Conservation (phyloP, 805 yeast species). For the Candida coquimbonensis region DNA sequence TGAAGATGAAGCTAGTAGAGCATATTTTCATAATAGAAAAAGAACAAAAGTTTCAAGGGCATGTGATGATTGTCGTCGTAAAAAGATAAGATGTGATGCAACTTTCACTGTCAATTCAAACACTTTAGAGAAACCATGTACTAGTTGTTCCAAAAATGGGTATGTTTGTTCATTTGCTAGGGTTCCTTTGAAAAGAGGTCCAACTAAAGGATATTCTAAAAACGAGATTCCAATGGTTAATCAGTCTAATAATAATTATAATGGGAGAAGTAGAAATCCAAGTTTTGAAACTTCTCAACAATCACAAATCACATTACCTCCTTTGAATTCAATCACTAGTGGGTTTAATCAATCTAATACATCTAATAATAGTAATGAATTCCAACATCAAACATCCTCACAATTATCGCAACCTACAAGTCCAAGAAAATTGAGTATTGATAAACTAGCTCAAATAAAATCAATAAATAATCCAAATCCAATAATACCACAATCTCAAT, state of each 20-base stretch:
- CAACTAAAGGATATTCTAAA: constrained; percentile 57
- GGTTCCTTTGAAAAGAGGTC: constrained; percentile 72
- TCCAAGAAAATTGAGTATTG: constrained; percentile 3
- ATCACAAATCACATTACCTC: constrained; percentile 8
- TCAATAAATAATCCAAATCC: constrained; percentile 1
- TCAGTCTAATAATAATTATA: not conserved
- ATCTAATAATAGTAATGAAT: not conserved
- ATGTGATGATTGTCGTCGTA: constrained; percentile 72
- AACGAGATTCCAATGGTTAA: not conserved
- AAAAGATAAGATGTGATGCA: constrained; percentile 68
- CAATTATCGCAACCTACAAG: constrained; percentile 4
- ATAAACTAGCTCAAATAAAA: not conserved
- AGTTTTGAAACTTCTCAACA: constrained; percentile 1
- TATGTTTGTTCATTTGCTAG: constrained; percentile 64
- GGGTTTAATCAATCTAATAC: not conserved
- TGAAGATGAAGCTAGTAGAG: constrained; percentile 1
- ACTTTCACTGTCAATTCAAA: constrained; percentile 37
- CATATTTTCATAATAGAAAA: constrained; percentile 32
- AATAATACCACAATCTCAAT: constrained; percentile 18
- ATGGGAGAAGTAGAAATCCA: constrained; percentile 1
- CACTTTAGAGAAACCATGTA: constrained; percentile 46
- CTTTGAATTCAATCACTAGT: constrained; percentile 8
- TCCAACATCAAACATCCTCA: constrained; percentile 5
- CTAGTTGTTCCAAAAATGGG: constrained; percentile 53
- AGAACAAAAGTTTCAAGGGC: constrained; percentile 73